These are phyloP conservation scores for Luffa aegyptiaca DNA, from an alignment of 306 rosid species.

Conservation along the genomic window DNA sequence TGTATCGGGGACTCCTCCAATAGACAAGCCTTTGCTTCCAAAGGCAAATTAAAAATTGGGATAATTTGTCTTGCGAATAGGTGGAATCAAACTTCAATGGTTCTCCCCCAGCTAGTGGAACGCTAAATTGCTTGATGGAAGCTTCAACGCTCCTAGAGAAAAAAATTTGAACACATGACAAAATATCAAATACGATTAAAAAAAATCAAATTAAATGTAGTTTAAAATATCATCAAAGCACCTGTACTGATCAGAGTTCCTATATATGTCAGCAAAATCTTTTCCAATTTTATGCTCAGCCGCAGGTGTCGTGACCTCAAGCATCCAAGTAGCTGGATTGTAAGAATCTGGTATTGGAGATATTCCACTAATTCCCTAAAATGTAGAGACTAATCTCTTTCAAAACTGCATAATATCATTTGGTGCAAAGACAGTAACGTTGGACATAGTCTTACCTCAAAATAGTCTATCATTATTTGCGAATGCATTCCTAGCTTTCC, in stretches of 20 bases:
- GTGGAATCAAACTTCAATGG: constrained; percentile 47
- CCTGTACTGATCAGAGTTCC: constrained; percentile 55
- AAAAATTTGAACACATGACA: not conserved
- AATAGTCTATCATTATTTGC: constrained; percentile 59
- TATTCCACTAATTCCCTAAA: constrained; percentile 46
- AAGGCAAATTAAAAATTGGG: constrained; percentile 45
- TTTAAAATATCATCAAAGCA: constrained; percentile 1
- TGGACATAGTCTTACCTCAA: constrained; percentile 44
- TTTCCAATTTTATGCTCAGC: constrained; percentile 45
- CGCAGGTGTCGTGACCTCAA: constrained; percentile 71
- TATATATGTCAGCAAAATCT: constrained; percentile 56
- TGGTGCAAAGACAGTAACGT: too few relatives aligned
- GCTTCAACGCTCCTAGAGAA: constrained; percentile 58
- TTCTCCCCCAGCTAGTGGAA: constrained; percentile 47
- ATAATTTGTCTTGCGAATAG: constrained; percentile 30
- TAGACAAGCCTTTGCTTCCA: constrained; percentile 90
- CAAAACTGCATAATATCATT: too few relatives aligned
- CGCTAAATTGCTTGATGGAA: constrained; percentile 39
- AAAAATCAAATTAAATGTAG: not conserved
- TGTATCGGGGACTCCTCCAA: constrained; percentile 84
- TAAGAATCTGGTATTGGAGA: constrained; percentile 51
- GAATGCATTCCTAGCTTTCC: constrained; percentile 74
- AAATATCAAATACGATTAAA: not conserved
- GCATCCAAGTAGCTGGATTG: constrained; percentile 96
- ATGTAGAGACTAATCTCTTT: constrained; percentile 6